Base-by-base conservation (phyloP, 2,329 filamentous ascomycete genomes). In the Epichloe gansuensis region DNA sequence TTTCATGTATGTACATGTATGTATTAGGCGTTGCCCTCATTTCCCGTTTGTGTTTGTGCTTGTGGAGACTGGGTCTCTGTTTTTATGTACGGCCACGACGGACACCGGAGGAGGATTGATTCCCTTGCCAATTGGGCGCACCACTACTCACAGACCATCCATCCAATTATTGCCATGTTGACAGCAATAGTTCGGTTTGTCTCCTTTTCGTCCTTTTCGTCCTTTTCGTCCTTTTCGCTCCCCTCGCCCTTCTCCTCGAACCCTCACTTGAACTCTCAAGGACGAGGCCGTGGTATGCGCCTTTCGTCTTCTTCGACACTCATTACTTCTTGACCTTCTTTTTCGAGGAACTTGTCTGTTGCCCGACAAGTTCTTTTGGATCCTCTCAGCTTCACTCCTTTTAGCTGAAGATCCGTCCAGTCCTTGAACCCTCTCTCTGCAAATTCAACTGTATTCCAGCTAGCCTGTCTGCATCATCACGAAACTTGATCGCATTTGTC, bases 401-500 rank as follows among this genome's bases (percentile, higher is more conserved):
- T 64, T 55, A 59, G 59, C 61, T 56, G 63, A 59, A 60, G 64
- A 62, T 68, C 65, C 66, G 68, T 69, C 70, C 69, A 61, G 61
- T 68, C 43, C 49, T 31, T n/a, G 6, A 40, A 40, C 49, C 54
- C 52, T 50, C 43, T 44, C 54, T 52, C 48, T 45, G 47, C 56
- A 35, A 27, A 55, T 48, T 41, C 27, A 51, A 13, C 13, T 21
- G 5, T 27, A 13, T 25, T 49, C 46, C 51, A 50, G 35, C 49
- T 21, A 41, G 44, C 44, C 50, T 48, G 17, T 34, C 13, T 35
- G 31, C 25, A 46, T 27, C 27, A 49, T 44, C 39, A 36, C 48
- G 41, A 50, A 38, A 4, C 40, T 35, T 11, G 23, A 44, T 27
- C 40, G 17, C 31, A 43, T n/a, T 35, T 36, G 17, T 15, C 48